Evolutionary conservation across 306 rosid species (phyloP).

Genomic region (Fragaria ananassa): DNA sequence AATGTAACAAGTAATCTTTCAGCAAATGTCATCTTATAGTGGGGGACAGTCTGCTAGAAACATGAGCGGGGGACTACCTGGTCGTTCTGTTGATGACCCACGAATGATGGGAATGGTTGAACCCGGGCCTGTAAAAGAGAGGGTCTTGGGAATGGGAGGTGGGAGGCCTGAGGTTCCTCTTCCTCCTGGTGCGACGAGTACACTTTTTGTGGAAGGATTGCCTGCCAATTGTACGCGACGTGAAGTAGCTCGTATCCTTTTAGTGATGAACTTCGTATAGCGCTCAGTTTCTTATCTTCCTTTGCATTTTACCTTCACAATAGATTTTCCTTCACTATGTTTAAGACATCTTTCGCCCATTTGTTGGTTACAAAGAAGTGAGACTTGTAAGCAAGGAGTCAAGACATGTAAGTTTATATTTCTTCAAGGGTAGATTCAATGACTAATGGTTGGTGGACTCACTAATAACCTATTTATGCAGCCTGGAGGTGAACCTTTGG

Average conservation of each 20-base stretch:
- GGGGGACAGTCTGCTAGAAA: slow-evolving; percentile 72
- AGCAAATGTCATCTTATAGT: slow-evolving; percentile 73
- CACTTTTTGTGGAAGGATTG: slow-evolving; percentile 92
- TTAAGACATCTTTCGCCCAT: slow-evolving; percentile 91
- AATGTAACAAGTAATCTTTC: slow-evolving; percentile 36
- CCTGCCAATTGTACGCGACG: slow-evolving; percentile 86
- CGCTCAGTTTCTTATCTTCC: neutral
- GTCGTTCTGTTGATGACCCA: slow-evolving; percentile 62
- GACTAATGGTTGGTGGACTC: slow-evolving; percentile 26
- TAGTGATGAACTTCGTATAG: neutral
- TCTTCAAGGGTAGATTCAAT: slow-evolving; percentile 11
- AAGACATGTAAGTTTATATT: slow-evolving; percentile 73
- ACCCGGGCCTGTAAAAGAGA: slow-evolving; percentile 58
- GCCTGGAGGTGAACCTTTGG: slow-evolving; percentile 94
- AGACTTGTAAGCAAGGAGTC: slow-evolving; percentile 95
- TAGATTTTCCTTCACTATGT: slow-evolving; percentile 46
- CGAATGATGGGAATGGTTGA: slow-evolving; percentile 52
- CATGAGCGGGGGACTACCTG: slow-evolving; percentile 53
- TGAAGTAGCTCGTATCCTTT: slow-evolving; percentile 99
- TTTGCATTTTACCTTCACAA: slow-evolving; percentile 12
- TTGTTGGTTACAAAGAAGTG: slow-evolving; percentile 98
- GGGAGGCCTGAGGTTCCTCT: slow-evolving; percentile 74
- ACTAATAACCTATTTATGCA: slow-evolving; percentile 46
- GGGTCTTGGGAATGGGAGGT: slow-evolving; percentile 53
- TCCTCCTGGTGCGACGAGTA: slow-evolving; percentile 91